These are phyloP conservation scores for Schizochytrium sp. DNA, from an alignment of 108 stramenopile genomes.

Conservation along the genomic window DNA sequence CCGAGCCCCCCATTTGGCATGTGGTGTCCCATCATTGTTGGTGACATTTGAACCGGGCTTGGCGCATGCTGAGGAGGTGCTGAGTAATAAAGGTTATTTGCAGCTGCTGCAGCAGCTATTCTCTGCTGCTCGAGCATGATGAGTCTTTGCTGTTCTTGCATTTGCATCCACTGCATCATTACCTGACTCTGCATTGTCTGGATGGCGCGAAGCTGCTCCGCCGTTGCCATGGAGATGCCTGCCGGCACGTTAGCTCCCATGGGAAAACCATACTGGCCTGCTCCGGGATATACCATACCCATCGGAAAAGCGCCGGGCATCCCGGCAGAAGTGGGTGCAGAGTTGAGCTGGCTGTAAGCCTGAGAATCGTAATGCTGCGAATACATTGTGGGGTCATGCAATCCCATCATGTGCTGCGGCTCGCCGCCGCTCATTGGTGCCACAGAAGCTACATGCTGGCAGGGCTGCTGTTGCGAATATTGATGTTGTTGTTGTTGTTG, in stretches of 20 bases:
- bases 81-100: neutral
- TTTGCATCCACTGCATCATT: slow-evolving; percentile 60
- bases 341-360: too few species aligned
- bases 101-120: slow-evolving; percentile 7
- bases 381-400: too few species aligned
- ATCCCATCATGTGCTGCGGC: too few species aligned
- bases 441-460: too few species aligned
- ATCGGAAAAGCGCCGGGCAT: too few species aligned
- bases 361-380: too few species aligned
- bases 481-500: too few species aligned
- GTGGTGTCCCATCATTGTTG: neutral
- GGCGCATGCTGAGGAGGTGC: too few species aligned
- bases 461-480: too few species aligned
- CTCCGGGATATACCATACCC: neutral
- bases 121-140: slow-evolving; percentile 58
- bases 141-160: slow-evolving; percentile 45
- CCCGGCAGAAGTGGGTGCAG: too few species aligned
- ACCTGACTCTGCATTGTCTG: slow-evolving; percentile 25
- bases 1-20: neutral
- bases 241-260: neutral
- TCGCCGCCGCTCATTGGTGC: too few species aligned
- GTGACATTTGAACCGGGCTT: too few species aligned
- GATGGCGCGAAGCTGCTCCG: slow-evolving; percentile 45
- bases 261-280: neutral
- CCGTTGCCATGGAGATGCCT: neutral